phyloP scores from a whole-genome alignment of 257 asterid genomes.

The Ocimum tenuiflorum region DNA sequence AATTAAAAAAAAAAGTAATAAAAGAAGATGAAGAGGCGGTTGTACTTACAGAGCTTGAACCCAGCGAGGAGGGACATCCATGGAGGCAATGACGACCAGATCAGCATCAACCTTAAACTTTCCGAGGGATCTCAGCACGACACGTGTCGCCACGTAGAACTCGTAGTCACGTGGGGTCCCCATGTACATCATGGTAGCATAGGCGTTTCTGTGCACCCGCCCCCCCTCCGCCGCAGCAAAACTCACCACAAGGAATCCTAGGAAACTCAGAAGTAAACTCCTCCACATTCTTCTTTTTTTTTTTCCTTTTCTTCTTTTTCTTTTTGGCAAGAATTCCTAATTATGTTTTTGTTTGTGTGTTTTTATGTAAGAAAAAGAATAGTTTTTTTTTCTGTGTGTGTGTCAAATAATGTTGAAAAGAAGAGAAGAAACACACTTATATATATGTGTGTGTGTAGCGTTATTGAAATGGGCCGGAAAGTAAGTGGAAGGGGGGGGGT shows the following conservation, averaged over 20 bases:
- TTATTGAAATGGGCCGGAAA: no score
- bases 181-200: conserved; percentile 97
- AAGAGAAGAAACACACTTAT: no score
- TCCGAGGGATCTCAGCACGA: conserved; percentile 64
- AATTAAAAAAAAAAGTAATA: neutral
- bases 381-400: no score
- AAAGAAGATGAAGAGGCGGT: neutral
- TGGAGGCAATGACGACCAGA: conserved; percentile 90
- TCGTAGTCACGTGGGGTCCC: conserved; percentile 95
- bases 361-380: neutral
- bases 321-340: neutral
- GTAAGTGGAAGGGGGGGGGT: no score
- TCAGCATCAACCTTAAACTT: conserved; percentile 62
- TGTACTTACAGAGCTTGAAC: conserved; percentile 63
- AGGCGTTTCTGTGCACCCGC: conserved; percentile 52
- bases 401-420: no score
- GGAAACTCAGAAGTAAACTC: neutral
- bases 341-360: neutral
- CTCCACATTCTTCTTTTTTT: neutral
- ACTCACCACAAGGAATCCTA: conserved; percentile 12
- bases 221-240: neutral
- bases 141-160: conserved; percentile 79
- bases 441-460: no score
- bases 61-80: conserved; percentile 82
- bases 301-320: neutral